Base-by-base conservation (phyloP, 306 rosid genomes). In the Lathyrus tuberosus region DNA sequence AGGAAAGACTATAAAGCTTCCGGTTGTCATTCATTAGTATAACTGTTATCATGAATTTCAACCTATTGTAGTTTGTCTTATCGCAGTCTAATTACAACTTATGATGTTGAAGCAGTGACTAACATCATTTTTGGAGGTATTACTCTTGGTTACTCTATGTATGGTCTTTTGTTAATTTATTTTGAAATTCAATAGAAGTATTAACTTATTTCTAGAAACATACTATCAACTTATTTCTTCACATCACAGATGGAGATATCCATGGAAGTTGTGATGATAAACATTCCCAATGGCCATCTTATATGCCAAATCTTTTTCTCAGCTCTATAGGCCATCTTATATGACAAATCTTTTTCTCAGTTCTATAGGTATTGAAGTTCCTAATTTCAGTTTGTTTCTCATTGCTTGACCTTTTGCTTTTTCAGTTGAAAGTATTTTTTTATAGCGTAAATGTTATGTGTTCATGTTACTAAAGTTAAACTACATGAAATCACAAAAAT, bases 61-160 rank as follows among this genome's bases (percentile, higher is more conserved):
- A 83, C 89, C 13, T 80, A 65, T 76, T 88, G 97, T 81, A 90
- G 89, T 67, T 81, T 94, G 82, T 84, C 96, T 42, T 90, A 88
- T 84, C 78, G 82, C 67, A 83, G 82, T 77, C 82, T 94, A 33
- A 22, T 90, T 49, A 84, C 88, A 17, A 84, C 87, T 67, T 79
- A 80, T 60, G 14, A 65, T 37, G 44, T 60, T 90, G 30, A 90
- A 88, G 87, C 84, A 79, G 76, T 80, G 84, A n/a, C n/a, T n/a
- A n/a, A n/a, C n/a, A n/a, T n/a, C n/a, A n/a, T n/a, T n/a, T n/a
- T n/a, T n/a, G n/a, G n/a, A n/a, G n/a, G n/a, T n/a, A n/a, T n/a
- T 44, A 71, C 91, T 44, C 62, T 88, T 74, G 49, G 88, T 70
- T 86, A 88, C 84, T 80, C 88, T 86, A 86, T 85, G 65, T 62